Evolutionary conservation across 805 yeast species (phyloP).

Genomic region (Torulaspora delbrueckii): DNA sequence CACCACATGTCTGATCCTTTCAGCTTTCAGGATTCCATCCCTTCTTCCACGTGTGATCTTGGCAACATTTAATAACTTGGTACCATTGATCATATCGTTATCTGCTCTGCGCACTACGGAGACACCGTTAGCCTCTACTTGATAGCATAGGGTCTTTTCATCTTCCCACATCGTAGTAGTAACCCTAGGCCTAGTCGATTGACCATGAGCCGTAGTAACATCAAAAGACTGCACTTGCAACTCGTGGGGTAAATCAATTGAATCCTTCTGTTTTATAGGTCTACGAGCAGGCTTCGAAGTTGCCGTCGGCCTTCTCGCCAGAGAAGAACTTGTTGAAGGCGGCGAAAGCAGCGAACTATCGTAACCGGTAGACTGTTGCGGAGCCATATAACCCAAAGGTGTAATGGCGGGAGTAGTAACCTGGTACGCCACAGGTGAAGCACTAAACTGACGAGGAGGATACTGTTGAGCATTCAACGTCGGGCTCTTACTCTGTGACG

Average conservation of each 20-base stretch:
- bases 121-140: constrained; percentile 77
- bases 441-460: constrained; percentile 13
- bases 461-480: constrained; percentile 4
- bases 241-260: constrained; percentile 7
- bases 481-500: constrained; percentile 10
- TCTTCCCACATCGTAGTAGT: constrained; percentile 92
- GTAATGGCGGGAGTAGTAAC: constrained; percentile 1
- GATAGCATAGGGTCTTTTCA: constrained; percentile 78
- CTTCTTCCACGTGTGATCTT: constrained; percentile 85
- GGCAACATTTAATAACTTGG: constrained; percentile 75
- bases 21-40: constrained; percentile 77
- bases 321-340: neutral
- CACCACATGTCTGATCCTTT: constrained; percentile 71
- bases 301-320: constrained; percentile 2
- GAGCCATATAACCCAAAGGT: constrained; percentile 6
- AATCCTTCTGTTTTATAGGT: constrained; percentile 4
- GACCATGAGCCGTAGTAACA: constrained; percentile 8
- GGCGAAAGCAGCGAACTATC: constrained; percentile 2
- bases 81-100: constrained; percentile 81
- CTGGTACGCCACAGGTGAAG: constrained; percentile 11
- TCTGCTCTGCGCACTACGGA: constrained; percentile 81
- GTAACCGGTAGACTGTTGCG: constrained; percentile 5
- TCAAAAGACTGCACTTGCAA: constrained; percentile 13
- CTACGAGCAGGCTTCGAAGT: constrained; percentile 1
- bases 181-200: constrained; percentile 47